Conservation (phyloP, 2,329 filamentous ascomycete species). For the Phyllosticta paracitricarpa region DNA sequence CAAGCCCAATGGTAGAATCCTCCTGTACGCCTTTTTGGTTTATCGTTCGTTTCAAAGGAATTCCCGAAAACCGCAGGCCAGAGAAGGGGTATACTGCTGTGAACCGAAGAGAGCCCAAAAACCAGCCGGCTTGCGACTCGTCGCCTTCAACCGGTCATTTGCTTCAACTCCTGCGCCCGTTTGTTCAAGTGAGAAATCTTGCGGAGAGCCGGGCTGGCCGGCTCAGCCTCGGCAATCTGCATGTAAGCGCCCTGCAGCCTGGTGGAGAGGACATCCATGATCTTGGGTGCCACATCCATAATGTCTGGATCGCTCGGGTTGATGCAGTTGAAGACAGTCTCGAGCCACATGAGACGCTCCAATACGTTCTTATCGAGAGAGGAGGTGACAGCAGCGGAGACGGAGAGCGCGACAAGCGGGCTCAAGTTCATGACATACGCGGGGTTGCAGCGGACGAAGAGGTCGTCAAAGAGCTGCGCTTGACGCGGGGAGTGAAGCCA, state of each 20-base stretch:
- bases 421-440: conserved; percentile 46
- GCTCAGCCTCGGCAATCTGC: conserved; percentile 42
- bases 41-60: not conserved
- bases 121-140: not conserved
- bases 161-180: conserved; percentile 21
- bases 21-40: not conserved
- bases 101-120: not conserved
- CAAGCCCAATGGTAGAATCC: not conserved
- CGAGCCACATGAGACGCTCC: conserved; percentile 50
- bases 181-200: conserved; percentile 38
- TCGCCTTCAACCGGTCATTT: not conserved
- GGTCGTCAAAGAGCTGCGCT: conserved; percentile 49
- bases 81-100: not conserved
- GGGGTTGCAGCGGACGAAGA: conserved; percentile 50
- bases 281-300: conserved; percentile 45
- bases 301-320: conserved; percentile 46
- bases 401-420: conserved; percentile 49
- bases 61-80: not conserved
- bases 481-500: conserved; percentile 55
- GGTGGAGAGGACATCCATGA: conserved; percentile 49
- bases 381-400: conserved; percentile 52
- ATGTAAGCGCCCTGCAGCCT: conserved; percentile 50
- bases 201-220: conserved; percentile 42
- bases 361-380: conserved; percentile 43
- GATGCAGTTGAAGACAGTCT: conserved; percentile 44